These are phyloP conservation scores for Fusarium subglutinans DNA, from an alignment of 2,329 filamentous ascomycete species.

Conservation along the genomic window DNA sequence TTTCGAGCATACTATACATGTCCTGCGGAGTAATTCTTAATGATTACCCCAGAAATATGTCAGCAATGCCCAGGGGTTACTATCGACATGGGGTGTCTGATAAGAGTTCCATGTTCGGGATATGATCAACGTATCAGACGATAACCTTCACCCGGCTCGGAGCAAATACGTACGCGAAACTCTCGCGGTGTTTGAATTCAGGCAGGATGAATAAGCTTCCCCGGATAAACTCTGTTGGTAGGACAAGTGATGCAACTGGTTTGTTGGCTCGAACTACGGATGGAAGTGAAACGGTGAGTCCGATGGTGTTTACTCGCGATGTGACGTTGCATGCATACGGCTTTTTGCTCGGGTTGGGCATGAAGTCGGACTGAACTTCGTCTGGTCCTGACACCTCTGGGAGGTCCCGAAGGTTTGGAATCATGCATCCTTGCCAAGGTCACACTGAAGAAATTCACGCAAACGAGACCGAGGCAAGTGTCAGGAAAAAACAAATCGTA, in stretches of 20 bases:
- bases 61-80: background rate
- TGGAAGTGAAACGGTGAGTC: background rate
- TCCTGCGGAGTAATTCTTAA: background rate
- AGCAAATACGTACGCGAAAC: background rate
- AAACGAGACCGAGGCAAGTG: background rate
- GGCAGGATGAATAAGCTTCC: background rate
- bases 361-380: background rate
- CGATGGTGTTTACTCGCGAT: background rate
- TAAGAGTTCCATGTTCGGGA: background rate
- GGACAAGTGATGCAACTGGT: background rate
- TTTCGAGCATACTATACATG: background rate
- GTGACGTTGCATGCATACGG: background rate
- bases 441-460: background rate
- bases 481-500: background rate
- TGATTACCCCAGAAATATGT: background rate
- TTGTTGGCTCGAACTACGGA: background rate
- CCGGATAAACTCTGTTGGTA: background rate
- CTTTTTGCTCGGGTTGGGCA: background rate
- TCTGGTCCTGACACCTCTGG: background rate
- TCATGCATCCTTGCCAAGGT: background rate
- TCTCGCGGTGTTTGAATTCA: background rate
- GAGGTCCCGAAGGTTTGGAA: background rate
- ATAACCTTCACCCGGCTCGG: background rate
- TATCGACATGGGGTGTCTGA: background rate
- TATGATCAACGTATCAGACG: background rate